Percentiles rank a stretch among this genome's conserved stretches.
Evolutionary conservation across 441 rosid species (phyloP).

Genomic region (Daphne laureola): DNA sequence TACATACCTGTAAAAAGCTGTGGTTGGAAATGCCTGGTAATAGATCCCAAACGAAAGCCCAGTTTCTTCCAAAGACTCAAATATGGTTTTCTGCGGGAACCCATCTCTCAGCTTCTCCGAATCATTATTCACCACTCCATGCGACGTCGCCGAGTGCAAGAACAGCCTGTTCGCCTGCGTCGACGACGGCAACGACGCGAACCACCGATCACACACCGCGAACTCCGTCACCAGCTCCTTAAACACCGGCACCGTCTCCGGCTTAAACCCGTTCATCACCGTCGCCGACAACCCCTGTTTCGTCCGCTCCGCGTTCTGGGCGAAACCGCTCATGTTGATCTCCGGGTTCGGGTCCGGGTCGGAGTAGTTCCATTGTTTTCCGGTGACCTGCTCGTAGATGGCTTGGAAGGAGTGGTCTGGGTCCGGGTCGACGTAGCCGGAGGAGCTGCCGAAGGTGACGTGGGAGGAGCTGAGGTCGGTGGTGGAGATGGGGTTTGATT

Average conservation of each 20-base stretch:
- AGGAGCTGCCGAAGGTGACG: constrained; percentile 37
- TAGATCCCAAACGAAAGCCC: constrained; percentile 66
- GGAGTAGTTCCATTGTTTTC: constrained; percentile 36
- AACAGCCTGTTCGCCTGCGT: constrained; percentile 77
- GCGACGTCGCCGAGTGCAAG: constrained; percentile 77
- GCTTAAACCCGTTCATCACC: constrained; percentile 80
- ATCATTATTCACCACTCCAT: constrained; percentile 64
- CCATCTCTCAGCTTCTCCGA: constrained; percentile 42
- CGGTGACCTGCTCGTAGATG: constrained; percentile 82
- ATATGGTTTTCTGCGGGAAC: constrained; percentile 67
- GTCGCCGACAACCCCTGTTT: constrained; percentile 51
- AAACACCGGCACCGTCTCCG: constrained; percentile 59
- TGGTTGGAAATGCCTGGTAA: constrained; percentile 49
- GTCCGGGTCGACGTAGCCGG: constrained; percentile 72
- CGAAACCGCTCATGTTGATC: constrained; percentile 75
- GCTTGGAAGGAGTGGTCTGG: constrained; percentile 89
- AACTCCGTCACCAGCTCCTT: constrained; percentile 58
- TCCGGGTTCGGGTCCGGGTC: constrained; percentile 34
- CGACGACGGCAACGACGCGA: constrained; percentile 62
- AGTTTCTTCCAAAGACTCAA: constrained; percentile 61
- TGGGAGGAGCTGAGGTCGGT: constrained; percentile 39
- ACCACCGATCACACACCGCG: constrained; percentile 80
- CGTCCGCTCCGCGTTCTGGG: constrained; percentile 61
- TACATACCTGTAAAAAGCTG: constrained; percentile 57
- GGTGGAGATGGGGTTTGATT: constrained; percentile 71